Conservation (phyloP, 768 basidiomycete genomes). For the Trametes coccinea region DNA sequence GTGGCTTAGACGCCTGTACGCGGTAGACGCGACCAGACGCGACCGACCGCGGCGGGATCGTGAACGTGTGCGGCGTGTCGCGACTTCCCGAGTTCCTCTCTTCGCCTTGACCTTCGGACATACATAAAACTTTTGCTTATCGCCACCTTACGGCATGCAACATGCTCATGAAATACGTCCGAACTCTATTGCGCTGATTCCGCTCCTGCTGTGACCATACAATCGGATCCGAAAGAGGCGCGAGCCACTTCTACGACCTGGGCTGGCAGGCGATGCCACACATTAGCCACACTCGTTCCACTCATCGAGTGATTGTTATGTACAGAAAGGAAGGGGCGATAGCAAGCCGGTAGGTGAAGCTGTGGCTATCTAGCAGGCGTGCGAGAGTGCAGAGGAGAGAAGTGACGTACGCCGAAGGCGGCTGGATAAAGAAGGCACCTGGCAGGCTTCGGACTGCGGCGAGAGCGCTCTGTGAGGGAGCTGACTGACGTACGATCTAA, state of each 20-base stretch:
- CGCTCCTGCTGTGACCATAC: not conserved
- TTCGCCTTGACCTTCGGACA: not conserved
- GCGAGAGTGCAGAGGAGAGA: slow-evolving; percentile 2
- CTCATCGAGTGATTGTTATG: not conserved
- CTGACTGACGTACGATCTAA: slow-evolving; percentile 11
- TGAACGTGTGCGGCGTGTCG: not conserved
- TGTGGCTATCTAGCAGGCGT: slow-evolving; percentile 1
- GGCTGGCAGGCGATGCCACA: not conserved
- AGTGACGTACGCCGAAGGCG: slow-evolving; percentile 15
- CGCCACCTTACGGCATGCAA: slow-evolving; percentile 3
- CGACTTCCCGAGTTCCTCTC: too few relatives aligned
- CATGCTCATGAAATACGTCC: not conserved
- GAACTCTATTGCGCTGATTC: not conserved
- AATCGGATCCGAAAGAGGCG: slow-evolving; percentile 1
- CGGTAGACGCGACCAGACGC: not conserved
- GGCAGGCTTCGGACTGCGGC: slow-evolving; percentile 10
- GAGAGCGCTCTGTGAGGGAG: slow-evolving; percentile 13
- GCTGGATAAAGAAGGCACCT: slow-evolving; percentile 18
- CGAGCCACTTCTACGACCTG: not conserved
- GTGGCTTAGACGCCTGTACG: slow-evolving; percentile 11
- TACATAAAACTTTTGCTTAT: slow-evolving; percentile 3
- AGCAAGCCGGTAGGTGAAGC: not conserved
- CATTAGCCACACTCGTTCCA: too few relatives aligned
- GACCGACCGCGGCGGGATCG: not conserved
- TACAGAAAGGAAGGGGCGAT: too few relatives aligned